Conservation (phyloP, 2,329 filamentous ascomycete genomes). For the Ophiostoma himal-ulmi region DNA sequence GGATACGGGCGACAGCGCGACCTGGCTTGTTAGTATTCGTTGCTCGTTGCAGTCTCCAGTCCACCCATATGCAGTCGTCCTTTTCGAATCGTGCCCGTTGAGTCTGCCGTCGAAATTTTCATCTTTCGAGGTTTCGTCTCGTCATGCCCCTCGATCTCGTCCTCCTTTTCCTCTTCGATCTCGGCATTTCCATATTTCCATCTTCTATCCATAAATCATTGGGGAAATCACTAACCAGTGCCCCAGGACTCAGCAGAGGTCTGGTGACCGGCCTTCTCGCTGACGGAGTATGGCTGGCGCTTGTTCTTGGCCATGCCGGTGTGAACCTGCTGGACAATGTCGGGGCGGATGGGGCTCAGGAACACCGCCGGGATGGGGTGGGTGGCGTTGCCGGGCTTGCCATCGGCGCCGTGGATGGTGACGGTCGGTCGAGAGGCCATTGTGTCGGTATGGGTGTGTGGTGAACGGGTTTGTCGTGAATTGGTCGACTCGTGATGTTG, state of each 20-base stretch:
- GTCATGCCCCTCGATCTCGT: background rate
- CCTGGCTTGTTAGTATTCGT: conserved; percentile 45
- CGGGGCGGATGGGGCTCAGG: conserved; percentile 92
- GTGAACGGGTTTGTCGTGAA: conserved; percentile 18
- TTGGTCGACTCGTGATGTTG: conserved; percentile 19
- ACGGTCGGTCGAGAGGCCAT: conserved; percentile 98
- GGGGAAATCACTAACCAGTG: conserved; percentile 67
- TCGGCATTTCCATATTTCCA: background rate
- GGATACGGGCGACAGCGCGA: conserved; percentile 99
- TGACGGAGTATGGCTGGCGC: conserved; percentile 98
- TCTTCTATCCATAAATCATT: background rate
- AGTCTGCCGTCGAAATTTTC: background rate
- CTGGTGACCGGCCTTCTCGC: conserved; percentile 99
- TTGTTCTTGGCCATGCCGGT: conserved; percentile 99
- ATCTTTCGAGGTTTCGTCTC: background rate
- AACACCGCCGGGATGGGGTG: conserved; percentile 95
- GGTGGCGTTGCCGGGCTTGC: conserved; percentile 81
- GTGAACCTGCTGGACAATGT: conserved; percentile 99
- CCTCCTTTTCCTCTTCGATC: background rate
- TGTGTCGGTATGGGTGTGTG: conserved; percentile 29
- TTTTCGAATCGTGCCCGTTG: background rate
- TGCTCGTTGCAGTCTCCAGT: background rate
- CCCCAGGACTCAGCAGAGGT: conserved; percentile 99
- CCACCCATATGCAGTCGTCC: background rate
- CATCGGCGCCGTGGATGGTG: conserved; percentile 94